Percentiles rank a stretch among this genome's conserved stretches.
Conservation (phyloP, 768 basidiomycete species). For the Punctularia strigosozonata region DNA sequence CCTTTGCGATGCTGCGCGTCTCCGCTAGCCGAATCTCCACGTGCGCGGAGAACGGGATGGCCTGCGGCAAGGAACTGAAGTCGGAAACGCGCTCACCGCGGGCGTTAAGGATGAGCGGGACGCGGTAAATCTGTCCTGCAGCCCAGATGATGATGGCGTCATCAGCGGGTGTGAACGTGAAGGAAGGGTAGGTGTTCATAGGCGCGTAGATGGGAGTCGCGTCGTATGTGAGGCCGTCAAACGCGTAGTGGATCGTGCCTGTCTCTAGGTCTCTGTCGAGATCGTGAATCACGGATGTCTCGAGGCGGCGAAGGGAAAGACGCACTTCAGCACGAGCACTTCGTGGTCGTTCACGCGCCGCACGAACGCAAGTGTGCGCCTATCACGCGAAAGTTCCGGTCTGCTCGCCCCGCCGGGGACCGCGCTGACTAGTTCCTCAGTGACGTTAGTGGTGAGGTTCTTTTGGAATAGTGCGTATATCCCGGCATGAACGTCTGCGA, state of each 20-base stretch:
- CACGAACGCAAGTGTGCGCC: conserved; percentile 62
- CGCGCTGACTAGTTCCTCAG: conserved; percentile 39
- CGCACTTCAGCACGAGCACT: conserved; percentile 59
- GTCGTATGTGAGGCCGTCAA: conserved; percentile 63
- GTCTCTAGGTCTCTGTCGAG: conserved; percentile 46
- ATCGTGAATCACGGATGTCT: conserved; percentile 1
- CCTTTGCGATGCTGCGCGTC: conserved; percentile 34
- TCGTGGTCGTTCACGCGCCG: conserved; percentile 64
- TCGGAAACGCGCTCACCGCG: conserved; percentile 38
- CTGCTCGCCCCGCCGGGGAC: conserved; percentile 64
- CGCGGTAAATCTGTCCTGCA: conserved; percentile 52
- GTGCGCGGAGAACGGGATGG: conserved; percentile 50
- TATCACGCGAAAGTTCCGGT: conserved; percentile 59
- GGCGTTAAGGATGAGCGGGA: conserved; percentile 42
- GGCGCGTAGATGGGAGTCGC: conserved; percentile 52
- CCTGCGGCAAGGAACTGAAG: conserved; percentile 29
- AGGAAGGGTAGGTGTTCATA: conserved; percentile 74
- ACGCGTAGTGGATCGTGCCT: conserved; percentile 52
- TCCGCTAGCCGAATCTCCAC: conserved; percentile 56
- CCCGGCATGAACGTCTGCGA: conserved; percentile 52
- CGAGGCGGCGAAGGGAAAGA: conserved; percentile 2
- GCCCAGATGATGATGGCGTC: conserved; percentile 64
- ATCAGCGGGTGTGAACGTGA: conserved; percentile 51
- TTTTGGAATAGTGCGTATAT: conserved; percentile 62
- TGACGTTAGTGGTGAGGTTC: conserved; percentile 45